Evolutionary conservation across 164 flowering plant species (phyloP), one percentile per base, ranked within the genome.

Genomic region (Amborella trichopoda): DNA sequence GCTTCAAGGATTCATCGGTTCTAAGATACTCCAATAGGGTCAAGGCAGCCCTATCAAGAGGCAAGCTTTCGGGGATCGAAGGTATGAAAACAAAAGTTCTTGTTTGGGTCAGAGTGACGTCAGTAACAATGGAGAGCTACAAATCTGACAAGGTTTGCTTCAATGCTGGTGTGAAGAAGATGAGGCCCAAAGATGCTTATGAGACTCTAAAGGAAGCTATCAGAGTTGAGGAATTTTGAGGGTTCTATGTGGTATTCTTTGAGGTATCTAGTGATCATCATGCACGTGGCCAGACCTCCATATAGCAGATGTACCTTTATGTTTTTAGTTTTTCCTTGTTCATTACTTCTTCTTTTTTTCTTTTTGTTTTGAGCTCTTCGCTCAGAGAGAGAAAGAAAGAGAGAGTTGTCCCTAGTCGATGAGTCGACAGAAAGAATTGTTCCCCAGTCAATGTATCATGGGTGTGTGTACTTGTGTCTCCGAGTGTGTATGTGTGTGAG

Each of bases 41-140:
- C 18, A 91, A 83, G 64, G 82, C 55, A 14, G 67, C 50, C 37
- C 72, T 91, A 23, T 17, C 67, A 42, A 77, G 84, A 47, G 98
- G 98, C 48, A 91, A 83, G 71, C 83, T 91, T 18, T 57, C 67
- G 0, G 68, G 75, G 28, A 68, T 91, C 19, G 98, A 91, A 52
- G 98, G 96, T 52, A 81, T 91, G 93, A 91, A 91, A 67, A 91
- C 93, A 3, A 91, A 83, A 60, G 76, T 80, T 30, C 59, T 91
- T 22, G 82, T 91, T 6, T 91, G 98, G 98, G 94, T 86, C 22
- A 86, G 83, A 63, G 87, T 91, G 39, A 83, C 85, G 17, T 68
- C 52, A 20, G 67, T 91, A 18, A 52, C 74, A 6, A 74, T 86
- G 4, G 97, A 90, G 46, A 59, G 84, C 59, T 66, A 60, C 66